Base-by-base conservation (phyloP, 225 moss, liverwort and hornwort genomes). In the Climacium dendroides region DNA sequence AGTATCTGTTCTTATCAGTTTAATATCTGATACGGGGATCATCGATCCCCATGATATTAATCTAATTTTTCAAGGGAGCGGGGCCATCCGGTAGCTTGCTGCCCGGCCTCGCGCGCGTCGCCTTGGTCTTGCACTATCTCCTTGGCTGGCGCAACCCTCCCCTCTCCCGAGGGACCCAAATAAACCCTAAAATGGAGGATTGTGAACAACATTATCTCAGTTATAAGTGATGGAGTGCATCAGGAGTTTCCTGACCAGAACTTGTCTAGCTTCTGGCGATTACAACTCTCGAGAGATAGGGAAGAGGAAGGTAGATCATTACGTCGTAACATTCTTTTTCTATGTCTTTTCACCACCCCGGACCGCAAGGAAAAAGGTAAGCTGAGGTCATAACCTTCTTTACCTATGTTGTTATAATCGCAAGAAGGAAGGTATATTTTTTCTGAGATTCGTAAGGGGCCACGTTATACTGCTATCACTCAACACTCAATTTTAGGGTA, bases 1-100 rank as follows among this genome's bases (percentile, higher is more conserved):
- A 96, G 95, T 92, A 93, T 95, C 94, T 96, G 94, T 94, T 94
- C 91, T 94, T 93, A 93, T 94, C 93, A 95, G 83, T 29, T 66
- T 66, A 66, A 87, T 83, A 87, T 87, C 74, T 87, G 82, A 87
- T 76, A 87, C 65, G 87, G 75, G 87, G 75, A 5, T 66, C 87
- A 83, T 66, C 57, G 76, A 58, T 0, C 9, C 83, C 76, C 83
- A 76, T 66, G 87, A 76, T 87, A 76, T 66, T 76, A 76, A 76
- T 76, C 66, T 76, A 75, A 83, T 82, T 65, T 87, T 75, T 87
- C 82, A 3, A 1, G 73, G 87, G 73, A 5, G 62, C 62, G 73
- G 60, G 81, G 3, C 12, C 28, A 37, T 1, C 28, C 18, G 18
- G 17, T 5, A 57, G 57, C 39, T 78, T 78, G 57, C 55, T 39